Evolutionary conservation across 1,139 yeast genomes (phyloP).

Genomic region (Yamadazyma diospyri): DNA sequence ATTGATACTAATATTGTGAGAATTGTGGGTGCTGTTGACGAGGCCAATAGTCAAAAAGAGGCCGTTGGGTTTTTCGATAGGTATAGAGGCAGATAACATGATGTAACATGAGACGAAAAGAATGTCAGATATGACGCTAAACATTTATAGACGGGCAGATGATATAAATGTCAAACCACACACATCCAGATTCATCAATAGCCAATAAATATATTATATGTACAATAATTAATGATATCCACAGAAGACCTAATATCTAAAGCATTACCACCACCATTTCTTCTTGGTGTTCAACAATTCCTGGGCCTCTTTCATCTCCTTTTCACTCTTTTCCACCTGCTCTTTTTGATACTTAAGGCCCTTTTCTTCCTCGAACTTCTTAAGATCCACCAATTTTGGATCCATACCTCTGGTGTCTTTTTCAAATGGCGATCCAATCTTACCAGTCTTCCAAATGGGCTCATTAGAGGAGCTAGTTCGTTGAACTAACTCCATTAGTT

Average conservation of each 20-base stretch:
- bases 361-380: conserved; percentile 40
- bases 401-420: conserved; percentile 29
- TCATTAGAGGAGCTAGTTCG: conserved; percentile 62
- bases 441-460: conserved; percentile 80
- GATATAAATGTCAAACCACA: no score
- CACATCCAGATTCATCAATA: not conserved
- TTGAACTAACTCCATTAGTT: conserved; percentile 61
- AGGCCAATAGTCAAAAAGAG: conserved; percentile 49
- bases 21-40: conserved; percentile 79
- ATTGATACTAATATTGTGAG: conserved; percentile 83
- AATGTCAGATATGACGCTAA: no score
- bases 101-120: no score
- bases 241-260: not conserved
- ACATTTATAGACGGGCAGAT: no score
- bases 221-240: no score
- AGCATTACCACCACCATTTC: conserved; percentile 25
- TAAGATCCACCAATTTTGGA: conserved; percentile 43
- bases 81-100: not conserved
- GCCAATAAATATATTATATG: not conserved
- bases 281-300: conserved; percentile 26
- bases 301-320: conserved; percentile 31
- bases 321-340: conserved; percentile 35
- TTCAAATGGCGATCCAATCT: conserved; percentile 64
- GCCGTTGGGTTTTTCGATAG: conserved; percentile 11
- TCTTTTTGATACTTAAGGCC: conserved; percentile 42